Evolutionary conservation across 257 asterid genomes (phyloP), one percentile per base, ranked within the genome.

Genomic region (Solanum lycopersicoides): DNA sequence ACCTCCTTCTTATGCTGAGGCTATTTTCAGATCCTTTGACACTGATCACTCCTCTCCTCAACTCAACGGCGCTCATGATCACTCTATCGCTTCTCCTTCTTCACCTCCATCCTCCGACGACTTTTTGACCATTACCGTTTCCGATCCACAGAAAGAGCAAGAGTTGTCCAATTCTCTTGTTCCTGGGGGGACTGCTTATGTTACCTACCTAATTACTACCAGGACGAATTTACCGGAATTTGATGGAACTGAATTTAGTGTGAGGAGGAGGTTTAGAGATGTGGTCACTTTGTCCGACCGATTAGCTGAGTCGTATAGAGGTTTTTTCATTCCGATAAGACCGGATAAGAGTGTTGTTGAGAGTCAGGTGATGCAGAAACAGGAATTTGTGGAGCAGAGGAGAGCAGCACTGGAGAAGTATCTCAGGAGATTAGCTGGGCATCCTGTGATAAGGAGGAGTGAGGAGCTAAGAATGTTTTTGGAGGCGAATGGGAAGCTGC

Each of bases 1-100:
- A 80, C 99, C 99, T 71, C 99, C 99, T n/a, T 97, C 99, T n/a
- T 97, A 97, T 45, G 98, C 98, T 8, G 99, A 97, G 77, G 99
- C 98, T 21, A 94, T 95, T 80, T 97, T 97, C 91, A 89, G 93
- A 89, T 97, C 99, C 69, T 97, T 95, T 85, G 99, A 97, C 87
- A 87, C 89, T 56, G 95, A 92, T 39, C 89, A 93, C 21, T 53
- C 91, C 41, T 85, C 93, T 21, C 59, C 93, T 4, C 93, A 90
- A 80, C 85, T 88, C 90, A 87, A 89, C 87, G 91, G 91, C 88
- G 91, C 90, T 75, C 94, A 88, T 69, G 96, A 95, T 87, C 93
- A 88, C 86, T 92, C 96, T 68, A 18, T 86, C 13, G 73, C 87
- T 25, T 79, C 89, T 12, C 73, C 89, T 10, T 89, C 92, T 28